Evolutionary conservation across 768 basidiomycete genomes (phyloP), one percentile per base, ranked within the genome.

Genomic region (Tricholoma terreum): DNA sequence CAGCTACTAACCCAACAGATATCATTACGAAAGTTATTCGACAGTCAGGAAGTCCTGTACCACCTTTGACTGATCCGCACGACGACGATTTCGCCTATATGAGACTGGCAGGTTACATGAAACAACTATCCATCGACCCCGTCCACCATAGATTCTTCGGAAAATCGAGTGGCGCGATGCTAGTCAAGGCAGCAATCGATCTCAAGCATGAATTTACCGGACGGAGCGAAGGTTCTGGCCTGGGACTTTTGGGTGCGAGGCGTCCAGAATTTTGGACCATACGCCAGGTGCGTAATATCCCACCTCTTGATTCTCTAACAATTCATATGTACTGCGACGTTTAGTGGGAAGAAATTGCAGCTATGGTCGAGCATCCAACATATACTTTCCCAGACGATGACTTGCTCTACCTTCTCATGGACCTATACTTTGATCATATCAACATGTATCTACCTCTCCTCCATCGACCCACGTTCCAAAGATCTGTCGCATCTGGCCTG

Each of bases 391-490:
- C 85, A 0, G 75, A 80, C 4, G 56, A 69, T 0, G 82, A 82
- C 45, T 78, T 94, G 45, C 73, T 81, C 14, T 42, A 58, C 7
- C 43, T 62, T 0, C 77, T 94, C 36, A 70, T 91, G 35, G 78
- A 86, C 35, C 70, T 84, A 22, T 93, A 87, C 64, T 96, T 94
- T 66, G 57, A 59, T 1, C 60, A 80, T 33, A 54, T 78, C 57
- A 89, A 92, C 63, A 57, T 77, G 15, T 74, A 80, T 54, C 63
- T 81, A 0, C 90, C 92, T 1, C 75, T 94, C 3, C 75, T 96
- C 4, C 92, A 94, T 62, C 80, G 84, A 3, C 84, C 84, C 0
- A 82, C 82, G 4, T 92, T 94, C 61, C 78, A 85, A 36, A 72
- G 74, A 21, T 72, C 75, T 15, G 62, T 87, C 21, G 63, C 61